Conservation (phyloP, 2,329 filamentous ascomycete genomes). For the Nakataea oryzae region DNA sequence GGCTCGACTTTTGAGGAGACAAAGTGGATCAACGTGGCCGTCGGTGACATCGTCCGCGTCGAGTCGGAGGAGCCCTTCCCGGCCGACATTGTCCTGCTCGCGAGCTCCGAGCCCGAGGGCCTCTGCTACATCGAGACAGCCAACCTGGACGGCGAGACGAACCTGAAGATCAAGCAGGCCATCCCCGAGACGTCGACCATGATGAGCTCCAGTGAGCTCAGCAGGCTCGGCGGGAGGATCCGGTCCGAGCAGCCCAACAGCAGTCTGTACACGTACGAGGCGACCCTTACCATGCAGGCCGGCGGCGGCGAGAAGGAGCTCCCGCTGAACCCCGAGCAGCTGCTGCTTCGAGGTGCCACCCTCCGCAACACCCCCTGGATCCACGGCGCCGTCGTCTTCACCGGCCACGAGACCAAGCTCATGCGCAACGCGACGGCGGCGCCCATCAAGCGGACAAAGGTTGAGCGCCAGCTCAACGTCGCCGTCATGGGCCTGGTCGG, state of each 20-base stretch:
- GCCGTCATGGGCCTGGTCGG: constrained; percentile 84
- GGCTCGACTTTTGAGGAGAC: constrained; percentile 78
- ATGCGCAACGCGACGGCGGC: constrained; percentile 98
- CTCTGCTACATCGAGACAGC: constrained; percentile 98
- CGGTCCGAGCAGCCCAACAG: constrained; percentile 97
- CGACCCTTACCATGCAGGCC: constrained; percentile 80
- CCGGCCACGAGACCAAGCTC: constrained; percentile 94
- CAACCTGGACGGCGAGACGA: constrained; percentile 95
- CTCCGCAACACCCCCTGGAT: constrained; percentile 96
- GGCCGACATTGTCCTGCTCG: constrained; percentile 82
- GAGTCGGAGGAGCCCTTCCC: constrained; percentile 94
- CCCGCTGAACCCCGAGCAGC: constrained; percentile 80
- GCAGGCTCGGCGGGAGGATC: constrained; percentile 73
- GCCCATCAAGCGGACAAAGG: constrained; percentile 94
- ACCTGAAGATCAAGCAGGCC: constrained; percentile 96
- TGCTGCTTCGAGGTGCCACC: constrained; percentile 85
- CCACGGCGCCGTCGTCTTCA: constrained; percentile 92
- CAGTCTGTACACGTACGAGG: constrained; percentile 96
- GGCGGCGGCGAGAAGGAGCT: constrained; percentile 91
- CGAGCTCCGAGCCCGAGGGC: constrained; percentile 93
- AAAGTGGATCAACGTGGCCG: constrained; percentile 87
- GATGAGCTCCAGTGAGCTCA: constrained; percentile 78
- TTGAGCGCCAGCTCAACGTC: constrained; percentile 86
- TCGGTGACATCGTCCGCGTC: constrained; percentile 87
- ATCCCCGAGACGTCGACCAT: constrained; percentile 84